These are phyloP conservation scores for Nepenthes gracilis DNA, from an alignment of 148 eudicot species.

Conservation along the genomic window DNA sequence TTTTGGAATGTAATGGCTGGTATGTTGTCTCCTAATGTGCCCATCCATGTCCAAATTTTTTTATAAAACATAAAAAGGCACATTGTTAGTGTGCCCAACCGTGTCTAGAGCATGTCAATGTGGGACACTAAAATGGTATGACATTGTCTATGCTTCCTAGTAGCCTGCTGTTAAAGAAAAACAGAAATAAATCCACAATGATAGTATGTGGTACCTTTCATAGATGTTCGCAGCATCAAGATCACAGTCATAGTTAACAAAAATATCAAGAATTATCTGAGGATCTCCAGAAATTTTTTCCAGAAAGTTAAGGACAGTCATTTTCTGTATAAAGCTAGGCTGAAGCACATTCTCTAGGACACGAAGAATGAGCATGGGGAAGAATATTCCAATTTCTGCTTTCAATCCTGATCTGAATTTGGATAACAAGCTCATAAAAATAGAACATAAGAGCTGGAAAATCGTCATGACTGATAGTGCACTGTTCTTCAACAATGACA, in stretches of 20 bases:
- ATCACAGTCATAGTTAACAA: constrained; percentile 98
- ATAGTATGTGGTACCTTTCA: constrained; percentile 62
- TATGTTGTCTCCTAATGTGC: too few species aligned
- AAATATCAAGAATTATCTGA: constrained; percentile 70
- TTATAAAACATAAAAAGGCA: too few species aligned
- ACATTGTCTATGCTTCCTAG: too few species aligned
- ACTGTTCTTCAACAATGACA: constrained; percentile 90
- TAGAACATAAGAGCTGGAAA: constrained; percentile 90
- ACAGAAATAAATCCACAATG: constrained; percentile 1
- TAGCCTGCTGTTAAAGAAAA: neutral
- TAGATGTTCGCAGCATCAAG: constrained; percentile 93
- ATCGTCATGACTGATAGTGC: constrained; percentile 91
- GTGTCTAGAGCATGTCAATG: too few species aligned
- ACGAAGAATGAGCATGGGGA: constrained; percentile 92
- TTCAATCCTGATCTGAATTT: constrained; percentile 86
- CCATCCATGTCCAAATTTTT: too few species aligned
- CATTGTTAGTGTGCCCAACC: too few species aligned
- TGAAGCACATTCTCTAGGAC: constrained; percentile 92
- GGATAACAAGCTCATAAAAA: constrained; percentile 60
- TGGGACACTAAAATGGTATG: too few species aligned
- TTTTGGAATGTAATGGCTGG: too few species aligned
- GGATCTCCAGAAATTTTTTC: constrained; percentile 89
- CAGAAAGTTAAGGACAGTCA: constrained; percentile 86
- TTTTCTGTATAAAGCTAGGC: constrained; percentile 96
- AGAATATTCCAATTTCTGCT: constrained; percentile 90